phyloP scores from a whole-genome alignment of 1,139 yeast species.

The Diutina mesorugosa region DNA sequence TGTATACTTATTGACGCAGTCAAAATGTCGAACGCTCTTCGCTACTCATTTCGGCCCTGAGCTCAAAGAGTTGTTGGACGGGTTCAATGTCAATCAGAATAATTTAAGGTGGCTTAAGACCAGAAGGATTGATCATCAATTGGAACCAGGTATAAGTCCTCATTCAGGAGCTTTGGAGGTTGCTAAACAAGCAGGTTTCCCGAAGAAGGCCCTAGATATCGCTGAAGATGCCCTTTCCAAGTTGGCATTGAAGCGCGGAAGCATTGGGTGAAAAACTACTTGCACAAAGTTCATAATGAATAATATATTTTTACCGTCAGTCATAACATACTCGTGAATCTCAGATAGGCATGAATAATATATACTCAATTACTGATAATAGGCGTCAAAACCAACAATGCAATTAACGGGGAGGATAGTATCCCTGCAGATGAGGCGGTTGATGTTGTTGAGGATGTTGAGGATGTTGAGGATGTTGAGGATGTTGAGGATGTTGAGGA shows the following conservation, averaged over 20 bases:
- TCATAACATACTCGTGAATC: neutral
- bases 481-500: conserved; percentile 6
- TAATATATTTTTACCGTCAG: neutral
- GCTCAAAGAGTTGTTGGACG: conserved; percentile 22
- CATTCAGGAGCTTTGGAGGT: conserved; percentile 79
- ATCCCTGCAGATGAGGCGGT: neutral
- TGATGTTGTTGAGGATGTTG: conserved; percentile 3
- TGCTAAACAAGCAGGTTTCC: conserved; percentile 79
- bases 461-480: conserved; percentile 5
- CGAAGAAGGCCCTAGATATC: conserved; percentile 38
- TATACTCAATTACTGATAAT: neutral
- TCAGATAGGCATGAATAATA: neutral
- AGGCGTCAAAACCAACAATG: neutral
- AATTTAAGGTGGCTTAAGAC: conserved; percentile 40
- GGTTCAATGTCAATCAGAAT: conserved; percentile 14
- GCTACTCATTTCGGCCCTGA: conserved; percentile 91
- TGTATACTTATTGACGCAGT: conserved; percentile 37
- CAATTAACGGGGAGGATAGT: neutral
- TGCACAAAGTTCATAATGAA: neutral
- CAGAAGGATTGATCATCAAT: conserved; percentile 34
- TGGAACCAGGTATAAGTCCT: conserved; percentile 60
- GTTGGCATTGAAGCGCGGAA: neutral
- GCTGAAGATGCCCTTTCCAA: conserved; percentile 26
- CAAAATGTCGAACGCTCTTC: conserved; percentile 66
- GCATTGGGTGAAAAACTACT: neutral